A percentile compares a stretch with the other conserved stretches of the same genome.
These are phyloP conservation scores for Euphorbia corollata DNA, from an alignment of 441 rosid genomes.

Conservation along the genomic window DNA sequence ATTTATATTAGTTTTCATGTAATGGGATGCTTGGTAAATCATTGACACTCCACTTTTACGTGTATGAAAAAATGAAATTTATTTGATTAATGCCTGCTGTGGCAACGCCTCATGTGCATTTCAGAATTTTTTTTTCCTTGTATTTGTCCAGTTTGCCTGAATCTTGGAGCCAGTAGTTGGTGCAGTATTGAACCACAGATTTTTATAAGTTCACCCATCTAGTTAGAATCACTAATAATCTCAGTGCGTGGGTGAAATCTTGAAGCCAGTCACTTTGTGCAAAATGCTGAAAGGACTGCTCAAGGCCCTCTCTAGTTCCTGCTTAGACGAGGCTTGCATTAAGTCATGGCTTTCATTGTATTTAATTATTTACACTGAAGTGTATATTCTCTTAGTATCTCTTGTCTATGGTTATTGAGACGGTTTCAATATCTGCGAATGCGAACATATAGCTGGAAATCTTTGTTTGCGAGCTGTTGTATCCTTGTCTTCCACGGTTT, in stretches of 20 bases:
- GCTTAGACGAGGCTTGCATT: constrained; percentile 13
- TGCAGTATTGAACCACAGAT: constrained; percentile 4
- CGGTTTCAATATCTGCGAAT: background rate
- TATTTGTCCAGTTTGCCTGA: background rate
- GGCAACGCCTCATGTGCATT: background rate
- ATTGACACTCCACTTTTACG: background rate
- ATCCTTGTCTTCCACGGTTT: background rate
- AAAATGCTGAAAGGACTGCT: constrained; percentile 15
- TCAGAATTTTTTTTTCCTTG: background rate
- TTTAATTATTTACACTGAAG: background rate
- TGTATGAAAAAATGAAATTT: background rate
- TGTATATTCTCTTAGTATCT: background rate
- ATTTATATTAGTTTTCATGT: background rate
- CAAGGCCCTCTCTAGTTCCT: background rate
- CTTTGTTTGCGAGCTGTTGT: background rate
- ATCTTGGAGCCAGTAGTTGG: constrained; percentile 10
- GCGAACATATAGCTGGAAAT: background rate
- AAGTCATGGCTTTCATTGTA: constrained; percentile 5
- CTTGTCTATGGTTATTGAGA: background rate
- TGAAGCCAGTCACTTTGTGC: constrained; percentile 14
- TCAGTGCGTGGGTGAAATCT: constrained; percentile 12
- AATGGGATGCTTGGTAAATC: background rate
- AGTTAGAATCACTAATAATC: background rate
- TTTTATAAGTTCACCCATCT: background rate
- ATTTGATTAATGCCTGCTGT: background rate